phyloP scores from a whole-genome alignment of 495 filamentous ascomycete genomes.

The Talaromyces ruber region DNA sequence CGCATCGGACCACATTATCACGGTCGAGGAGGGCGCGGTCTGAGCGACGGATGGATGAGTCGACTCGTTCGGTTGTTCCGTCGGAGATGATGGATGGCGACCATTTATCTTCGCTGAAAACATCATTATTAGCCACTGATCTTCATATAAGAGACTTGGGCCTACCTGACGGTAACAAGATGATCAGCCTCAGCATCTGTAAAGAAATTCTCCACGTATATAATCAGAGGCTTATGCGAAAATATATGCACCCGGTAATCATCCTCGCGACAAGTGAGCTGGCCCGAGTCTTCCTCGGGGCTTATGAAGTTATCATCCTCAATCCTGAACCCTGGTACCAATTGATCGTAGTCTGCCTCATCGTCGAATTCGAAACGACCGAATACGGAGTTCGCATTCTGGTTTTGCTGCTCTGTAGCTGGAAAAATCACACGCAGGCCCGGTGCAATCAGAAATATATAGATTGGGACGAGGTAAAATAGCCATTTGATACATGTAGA shows the following conservation, averaged over 20 bases:
- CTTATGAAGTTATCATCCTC: constrained; percentile 26
- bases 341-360: constrained; percentile 10
- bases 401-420: background rate
- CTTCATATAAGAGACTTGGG: background rate
- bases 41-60: constrained; percentile 43
- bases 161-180: constrained; percentile 42
- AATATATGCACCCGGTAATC: constrained; percentile 35
- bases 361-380: constrained; percentile 11
- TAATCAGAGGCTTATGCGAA: constrained; percentile 40
- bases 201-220: constrained; percentile 51
- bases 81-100: constrained; percentile 47
- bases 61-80: constrained; percentile 30
- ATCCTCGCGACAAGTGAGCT: constrained; percentile 19
- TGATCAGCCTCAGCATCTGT: constrained; percentile 38
- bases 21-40: constrained; percentile 50
- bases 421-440: constrained; percentile 15
- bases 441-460: constrained; percentile 25
- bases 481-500: constrained; percentile 26
- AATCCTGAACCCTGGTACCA: constrained; percentile 16
- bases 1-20: constrained; percentile 55
- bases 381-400: background rate
- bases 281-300: constrained; percentile 16
- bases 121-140: background rate
- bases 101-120: constrained; percentile 40
- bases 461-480: constrained; percentile 32